Conservation (phyloP, 2,329 filamentous ascomycete genomes). For the Emergomyces orientalis region DNA sequence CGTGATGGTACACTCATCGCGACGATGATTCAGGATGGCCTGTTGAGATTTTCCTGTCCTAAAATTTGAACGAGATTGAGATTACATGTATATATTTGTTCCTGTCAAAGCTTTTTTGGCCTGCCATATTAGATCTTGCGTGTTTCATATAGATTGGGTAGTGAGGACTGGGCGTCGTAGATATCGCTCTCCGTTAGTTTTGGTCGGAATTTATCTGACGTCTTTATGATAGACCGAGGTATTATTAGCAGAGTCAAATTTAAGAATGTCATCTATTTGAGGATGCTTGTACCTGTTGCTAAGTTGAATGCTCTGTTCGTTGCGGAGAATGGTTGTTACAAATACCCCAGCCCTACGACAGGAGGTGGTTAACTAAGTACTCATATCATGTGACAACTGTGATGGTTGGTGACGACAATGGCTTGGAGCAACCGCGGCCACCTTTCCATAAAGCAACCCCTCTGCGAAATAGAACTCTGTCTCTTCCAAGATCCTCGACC, state of each 20-base stretch:
- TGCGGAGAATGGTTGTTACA: too few relatives aligned
- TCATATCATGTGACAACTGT: background rate
- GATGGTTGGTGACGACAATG: background rate
- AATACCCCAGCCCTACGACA: too few relatives aligned
- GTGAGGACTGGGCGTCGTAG: background rate
- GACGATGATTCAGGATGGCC: conserved; percentile 40
- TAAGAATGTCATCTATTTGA: background rate
- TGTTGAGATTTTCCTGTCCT: conserved; percentile 7
- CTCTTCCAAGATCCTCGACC: background rate
- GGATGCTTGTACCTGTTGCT: too few relatives aligned
- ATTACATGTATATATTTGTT: background rate
- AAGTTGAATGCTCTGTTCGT: too few relatives aligned
- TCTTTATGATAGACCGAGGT: background rate
- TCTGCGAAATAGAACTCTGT: background rate
- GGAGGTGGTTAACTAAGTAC: too few relatives aligned
- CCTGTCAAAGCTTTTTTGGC: background rate
- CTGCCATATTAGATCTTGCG: background rate
- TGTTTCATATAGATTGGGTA: background rate
- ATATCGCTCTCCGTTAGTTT: background rate
- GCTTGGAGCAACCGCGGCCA: background rate
- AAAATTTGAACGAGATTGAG: background rate
- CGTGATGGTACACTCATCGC: conserved; percentile 37
- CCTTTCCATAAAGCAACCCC: background rate
- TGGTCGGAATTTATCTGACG: background rate
- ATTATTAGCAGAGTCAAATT: background rate